Base-by-base conservation (phyloP, 2,329 filamentous ascomycete genomes). In the Ophiostoma pallidulum region DNA sequence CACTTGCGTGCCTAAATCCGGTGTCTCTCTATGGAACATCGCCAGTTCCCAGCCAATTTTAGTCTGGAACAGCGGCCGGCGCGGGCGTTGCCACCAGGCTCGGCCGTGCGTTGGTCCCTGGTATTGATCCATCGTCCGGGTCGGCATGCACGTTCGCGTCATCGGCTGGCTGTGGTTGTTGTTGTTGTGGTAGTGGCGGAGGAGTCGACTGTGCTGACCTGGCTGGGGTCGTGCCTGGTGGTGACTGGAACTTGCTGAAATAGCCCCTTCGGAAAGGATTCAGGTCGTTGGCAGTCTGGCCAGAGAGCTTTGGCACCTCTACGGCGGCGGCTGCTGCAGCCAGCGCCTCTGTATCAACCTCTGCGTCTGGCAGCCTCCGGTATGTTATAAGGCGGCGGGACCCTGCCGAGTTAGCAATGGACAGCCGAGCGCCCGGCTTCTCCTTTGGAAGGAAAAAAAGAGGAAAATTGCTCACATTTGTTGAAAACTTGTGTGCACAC, bases 371-470 rank as follows among this genome's bases (percentile, higher is more conserved):
- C 18, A 86, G 68, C 45, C 89, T 77, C 38, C 80, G 75, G 63
- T 97, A 97, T 0, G 89, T 94, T 45, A 97, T 84, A 31, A 98
- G 71, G 54, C 88, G 77, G 51, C 92, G 78, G 18, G 89, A 92
- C 92, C 90, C 85, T 89, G 35, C 19, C 13, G 18, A 50, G 28
- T 33, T 12, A 33, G 41, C 14, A 42, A 47, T 29, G 22, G 14
- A 19, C 10, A 22, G 36, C 24, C n/a, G n/a, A n/a, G n/a, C n/a
- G n/a, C n/a, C n/a, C n/a, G n/a, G n/a, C n/a, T n/a, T n/a, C n/a
- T n/a, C n/a, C n/a, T n/a, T n/a, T n/a, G n/a, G n/a, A n/a, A n/a
- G n/a, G n/a, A 28, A 28, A 5, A 28, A 28, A 6, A 28, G 24
- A 5, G 10, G 10, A 28, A 14, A 32, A 12, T n/a, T n/a, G 49